Conservation (phyloP, 345 rosid species). For the Brassica juncea region DNA sequence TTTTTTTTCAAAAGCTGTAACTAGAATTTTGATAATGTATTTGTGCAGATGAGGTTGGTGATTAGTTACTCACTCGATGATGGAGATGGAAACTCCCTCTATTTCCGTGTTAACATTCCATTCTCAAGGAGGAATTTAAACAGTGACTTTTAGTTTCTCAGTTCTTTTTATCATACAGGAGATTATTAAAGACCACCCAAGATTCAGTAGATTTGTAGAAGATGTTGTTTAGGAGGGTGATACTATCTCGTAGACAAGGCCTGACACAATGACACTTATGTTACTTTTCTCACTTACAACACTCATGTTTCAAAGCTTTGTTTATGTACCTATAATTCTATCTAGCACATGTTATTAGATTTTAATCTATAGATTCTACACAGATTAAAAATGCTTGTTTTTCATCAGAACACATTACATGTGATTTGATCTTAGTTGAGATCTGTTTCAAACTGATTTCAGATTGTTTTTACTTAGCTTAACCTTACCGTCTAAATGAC, state of each 20-base stretch:
- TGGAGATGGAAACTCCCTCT: conserved; percentile 25
- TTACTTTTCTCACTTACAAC: background rate
- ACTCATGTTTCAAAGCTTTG: conserved; percentile 18
- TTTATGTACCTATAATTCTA: conserved; percentile 29
- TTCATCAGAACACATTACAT: background rate
- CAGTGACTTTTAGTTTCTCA: conserved; percentile 17
- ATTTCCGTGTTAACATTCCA: background rate
- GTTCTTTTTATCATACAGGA: conserved; percentile 4
- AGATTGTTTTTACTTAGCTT: background rate
- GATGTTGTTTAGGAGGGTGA: conserved; percentile 14
- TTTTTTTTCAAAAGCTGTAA: background rate
- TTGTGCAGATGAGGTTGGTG: conserved; percentile 33
- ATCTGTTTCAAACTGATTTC: background rate
- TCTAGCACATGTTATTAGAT: background rate
- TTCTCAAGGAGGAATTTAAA: background rate
- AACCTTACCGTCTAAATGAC: background rate
- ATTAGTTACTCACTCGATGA: conserved; percentile 36
- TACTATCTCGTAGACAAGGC: background rate
- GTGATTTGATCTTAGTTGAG: background rate
- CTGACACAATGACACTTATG: conserved; percentile 23
- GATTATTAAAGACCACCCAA: conserved; percentile 24
- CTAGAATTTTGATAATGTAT: conserved; percentile 2
- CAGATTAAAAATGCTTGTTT: background rate
- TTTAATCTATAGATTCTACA: background rate
- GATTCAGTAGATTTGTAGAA: conserved; percentile 34